These are phyloP conservation scores for Candida pseudofarinosa DNA, from an alignment of 805 yeast species.

Conservation along the genomic window DNA sequence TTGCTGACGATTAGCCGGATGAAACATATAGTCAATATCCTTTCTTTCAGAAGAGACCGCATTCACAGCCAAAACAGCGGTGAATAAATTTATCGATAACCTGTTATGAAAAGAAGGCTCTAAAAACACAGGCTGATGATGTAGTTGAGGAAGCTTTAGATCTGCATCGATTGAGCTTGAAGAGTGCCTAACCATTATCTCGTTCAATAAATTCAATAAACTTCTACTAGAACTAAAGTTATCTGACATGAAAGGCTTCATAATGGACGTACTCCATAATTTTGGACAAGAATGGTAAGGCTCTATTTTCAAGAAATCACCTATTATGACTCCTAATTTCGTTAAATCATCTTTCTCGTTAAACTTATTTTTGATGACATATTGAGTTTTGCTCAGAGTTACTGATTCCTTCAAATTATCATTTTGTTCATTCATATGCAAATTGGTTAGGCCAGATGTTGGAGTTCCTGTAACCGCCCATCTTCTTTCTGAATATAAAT, in stretches of 20 bases:
- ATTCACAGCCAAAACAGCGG: conserved; percentile 65
- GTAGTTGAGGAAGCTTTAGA: conserved; percentile 53
- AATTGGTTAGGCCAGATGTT: conserved; percentile 60
- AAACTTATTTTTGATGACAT: conserved; percentile 47
- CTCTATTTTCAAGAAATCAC: conserved; percentile 52
- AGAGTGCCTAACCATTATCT: conserved; percentile 55
- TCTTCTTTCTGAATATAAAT: conserved; percentile 52
- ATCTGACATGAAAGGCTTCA: conserved; percentile 44
- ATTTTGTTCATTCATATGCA: conserved; percentile 44
- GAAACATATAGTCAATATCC: conserved; percentile 70
- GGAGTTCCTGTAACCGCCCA: conserved; percentile 82
- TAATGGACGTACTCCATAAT: conserved; percentile 44
- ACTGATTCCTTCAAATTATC: background rate
- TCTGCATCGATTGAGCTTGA: conserved; percentile 52
- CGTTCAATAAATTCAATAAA: conserved; percentile 39
- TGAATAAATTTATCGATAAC: conserved; percentile 58
- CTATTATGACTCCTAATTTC: conserved; percentile 49
- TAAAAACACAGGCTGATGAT: conserved; percentile 55
- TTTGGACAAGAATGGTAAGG: conserved; percentile 51
- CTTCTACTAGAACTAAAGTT: conserved; percentile 39
- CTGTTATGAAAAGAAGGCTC: conserved; percentile 61
- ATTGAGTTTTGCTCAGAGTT: conserved; percentile 14
- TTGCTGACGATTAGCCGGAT: conserved; percentile 51
- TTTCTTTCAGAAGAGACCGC: conserved; percentile 69
- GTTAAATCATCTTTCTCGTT: conserved; percentile 50